These are phyloP conservation scores for Beauveria bassiana DNA, from an alignment of 2,329 filamentous ascomycete genomes.

Conservation along the genomic window DNA sequence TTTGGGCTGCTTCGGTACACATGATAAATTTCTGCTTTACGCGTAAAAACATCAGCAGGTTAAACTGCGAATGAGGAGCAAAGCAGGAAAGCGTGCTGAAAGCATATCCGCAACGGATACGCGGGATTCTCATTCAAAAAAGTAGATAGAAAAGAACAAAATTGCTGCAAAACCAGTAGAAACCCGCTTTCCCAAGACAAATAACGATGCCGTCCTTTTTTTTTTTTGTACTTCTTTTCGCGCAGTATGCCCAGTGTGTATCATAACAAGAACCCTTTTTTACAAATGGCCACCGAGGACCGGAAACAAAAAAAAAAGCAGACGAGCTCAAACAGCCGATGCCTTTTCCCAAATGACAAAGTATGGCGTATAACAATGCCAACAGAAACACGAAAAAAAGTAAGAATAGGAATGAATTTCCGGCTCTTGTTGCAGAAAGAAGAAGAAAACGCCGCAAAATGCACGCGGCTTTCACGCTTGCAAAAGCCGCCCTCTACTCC, in stretches of 20 bases:
- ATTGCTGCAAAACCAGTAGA: neutral
- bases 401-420: too few species aligned
- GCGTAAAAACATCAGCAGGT: too few species aligned
- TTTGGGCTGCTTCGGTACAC: too few species aligned
- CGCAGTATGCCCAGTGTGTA: neutral
- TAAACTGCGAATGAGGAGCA: neutral
- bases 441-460: neutral
- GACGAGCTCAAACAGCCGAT: too few species aligned
- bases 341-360: too few species aligned
- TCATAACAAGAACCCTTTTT: neutral
- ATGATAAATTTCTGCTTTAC: too few species aligned
- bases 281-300: neutral
- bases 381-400: neutral
- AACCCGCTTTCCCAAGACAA: neutral
- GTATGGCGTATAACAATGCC: too few species aligned
- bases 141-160: neutral
- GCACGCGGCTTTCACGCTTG: neutral
- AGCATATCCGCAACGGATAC: neutral
- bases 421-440: neutral
- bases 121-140: neutral
- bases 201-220: neutral
- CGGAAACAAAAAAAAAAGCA: neutral
- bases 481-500: slow-evolving; percentile 5
- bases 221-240: neutral
- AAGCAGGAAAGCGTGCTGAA: neutral